Base-by-base conservation (phyloP, 345 rosid species). In the Corymbia maculata region DNA sequence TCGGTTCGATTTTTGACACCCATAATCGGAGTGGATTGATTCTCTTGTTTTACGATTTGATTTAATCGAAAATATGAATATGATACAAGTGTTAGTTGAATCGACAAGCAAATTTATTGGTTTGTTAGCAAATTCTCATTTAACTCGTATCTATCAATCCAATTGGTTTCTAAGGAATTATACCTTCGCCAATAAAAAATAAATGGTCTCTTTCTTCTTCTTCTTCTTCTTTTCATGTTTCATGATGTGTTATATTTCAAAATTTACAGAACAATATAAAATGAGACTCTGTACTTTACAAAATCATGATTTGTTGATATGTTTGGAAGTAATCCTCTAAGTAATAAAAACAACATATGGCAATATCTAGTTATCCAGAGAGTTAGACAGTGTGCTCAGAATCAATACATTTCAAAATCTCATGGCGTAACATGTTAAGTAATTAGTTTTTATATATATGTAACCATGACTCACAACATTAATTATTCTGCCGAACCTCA, bases 41-140 rank as follows among this genome's bases (percentile, higher is more conserved):
- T 36, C 42, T 36, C 42, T 36, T 36, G 42, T 36, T 36, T 36
- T 36, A 36, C 42, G 42, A 4, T 36, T 36, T 4, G 4, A 36
- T 2, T 36, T 4, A 36, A 30, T 4, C 4, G 7, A 30, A 30
- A 44, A 68, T 68, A 21, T 11, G 0, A 0, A 30, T 21, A 3
- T 68, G 3, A 30, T 10, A 4, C 5, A 16, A 30, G 14, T 68
- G 44, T 36, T 68, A 30, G n/a, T 19, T 14, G 75, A 64, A 64
- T 8, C 19, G 0, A 1, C 75, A 13, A 3, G 75, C 42, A 13
- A 0, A 1, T 13, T 9, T 3, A 64, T n/a, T 6, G 2, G 3
- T 14, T 64, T 9, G 6, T n/a, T n/a, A 13, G 9, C 2, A 2
- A n/a, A 6, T 64, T 64, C 75, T 64, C 75, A 68, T 30, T 30